Conservation (phyloP, 257 asterid species). For the Capsicum chinense region DNA sequence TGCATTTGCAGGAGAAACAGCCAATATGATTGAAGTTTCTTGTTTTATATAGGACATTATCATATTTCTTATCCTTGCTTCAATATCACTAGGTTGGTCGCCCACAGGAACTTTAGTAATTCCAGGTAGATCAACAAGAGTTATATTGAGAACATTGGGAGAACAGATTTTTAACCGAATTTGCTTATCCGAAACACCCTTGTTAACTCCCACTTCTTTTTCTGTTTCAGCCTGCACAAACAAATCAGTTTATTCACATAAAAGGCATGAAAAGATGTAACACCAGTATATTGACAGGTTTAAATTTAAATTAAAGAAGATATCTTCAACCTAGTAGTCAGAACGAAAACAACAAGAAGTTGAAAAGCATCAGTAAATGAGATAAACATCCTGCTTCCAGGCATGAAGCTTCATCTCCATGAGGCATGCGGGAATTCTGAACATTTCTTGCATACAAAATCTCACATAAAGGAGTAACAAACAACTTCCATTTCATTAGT, state of each 20-base stretch:
- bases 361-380: not conserved
- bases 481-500: not conserved
- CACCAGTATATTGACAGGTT: not conserved
- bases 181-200: slow-evolving; percentile 83
- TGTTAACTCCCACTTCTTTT: slow-evolving; percentile 85
- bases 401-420: slow-evolving; percentile 7
- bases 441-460: not conserved
- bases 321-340: not conserved
- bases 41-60: slow-evolving; percentile 78
- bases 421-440: not conserved
- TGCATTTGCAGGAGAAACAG: slow-evolving; percentile 95
- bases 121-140: slow-evolving; percentile 98
- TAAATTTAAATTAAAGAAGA: not conserved
- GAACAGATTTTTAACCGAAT: slow-evolving; percentile 86
- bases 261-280: not conserved
- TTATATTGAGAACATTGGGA: slow-evolving; percentile 89
- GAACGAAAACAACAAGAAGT: slow-evolving; percentile 11
- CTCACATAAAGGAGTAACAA: slow-evolving; percentile 2
- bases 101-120: slow-evolving; percentile 95
- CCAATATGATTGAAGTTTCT: slow-evolving; percentile 77
- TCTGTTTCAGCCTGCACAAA: slow-evolving; percentile 74
- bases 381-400: not conserved
- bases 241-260: not conserved
- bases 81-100: slow-evolving; percentile 96
- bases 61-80: slow-evolving; percentile 90